Conservation (phyloP, 1,284 basidiomycete species). For the Hemileia vastatrix region DNA sequence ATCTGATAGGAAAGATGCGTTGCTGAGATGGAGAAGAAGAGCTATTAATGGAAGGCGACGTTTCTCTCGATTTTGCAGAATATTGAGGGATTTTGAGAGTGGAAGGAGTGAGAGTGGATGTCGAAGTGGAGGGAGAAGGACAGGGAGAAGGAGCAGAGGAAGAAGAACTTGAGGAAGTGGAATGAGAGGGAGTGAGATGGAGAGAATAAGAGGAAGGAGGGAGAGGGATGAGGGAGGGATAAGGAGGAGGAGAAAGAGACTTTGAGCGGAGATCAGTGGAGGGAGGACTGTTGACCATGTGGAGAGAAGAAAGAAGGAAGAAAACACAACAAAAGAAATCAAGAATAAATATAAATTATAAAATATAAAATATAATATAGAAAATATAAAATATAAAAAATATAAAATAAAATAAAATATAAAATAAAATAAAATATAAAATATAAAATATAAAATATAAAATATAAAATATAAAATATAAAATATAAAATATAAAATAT, state of each 20-base stretch:
- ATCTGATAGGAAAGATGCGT: conserved; percentile 4
- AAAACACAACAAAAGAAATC: background rate
- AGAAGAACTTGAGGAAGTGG: background rate
- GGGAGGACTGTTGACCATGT: background rate
- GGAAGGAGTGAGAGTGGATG: background rate
- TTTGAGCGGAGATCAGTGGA: background rate
- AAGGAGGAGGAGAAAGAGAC: background rate
- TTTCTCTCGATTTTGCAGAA: background rate
- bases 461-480: too few relatives aligned
- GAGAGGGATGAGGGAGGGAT: background rate
- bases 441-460: background rate
- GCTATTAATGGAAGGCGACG: background rate
- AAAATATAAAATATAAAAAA: background rate
- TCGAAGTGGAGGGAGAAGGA: background rate
- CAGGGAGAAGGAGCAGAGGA: background rate
- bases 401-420: background rate
- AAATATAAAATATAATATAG: background rate
- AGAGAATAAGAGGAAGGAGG: background rate
- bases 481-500: too few relatives aligned
- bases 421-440: background rate
- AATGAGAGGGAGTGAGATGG: background rate
- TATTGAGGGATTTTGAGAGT: background rate
- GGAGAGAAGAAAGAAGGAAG: background rate
- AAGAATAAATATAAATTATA: background rate
- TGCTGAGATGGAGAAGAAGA: background rate